Percentiles rank a stretch among this genome's conserved stretches.
These are phyloP conservation scores for Hanseniaspora meyeri DNA, from an alignment of 805 yeast species.

Conservation along the genomic window DNA sequence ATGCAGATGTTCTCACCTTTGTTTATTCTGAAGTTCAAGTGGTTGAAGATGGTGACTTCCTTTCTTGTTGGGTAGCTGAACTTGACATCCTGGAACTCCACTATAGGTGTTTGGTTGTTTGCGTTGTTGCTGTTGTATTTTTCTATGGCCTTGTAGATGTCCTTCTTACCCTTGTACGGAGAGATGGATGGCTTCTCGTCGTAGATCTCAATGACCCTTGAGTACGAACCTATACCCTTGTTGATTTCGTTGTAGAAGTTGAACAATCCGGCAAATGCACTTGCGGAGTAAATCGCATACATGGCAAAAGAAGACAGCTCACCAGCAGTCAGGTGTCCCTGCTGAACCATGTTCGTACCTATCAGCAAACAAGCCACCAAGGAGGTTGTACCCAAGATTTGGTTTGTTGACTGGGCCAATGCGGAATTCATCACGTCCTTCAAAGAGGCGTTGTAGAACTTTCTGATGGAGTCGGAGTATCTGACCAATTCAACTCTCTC, in stretches of 20 bases:
- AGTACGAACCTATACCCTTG: slow-evolving; percentile 96
- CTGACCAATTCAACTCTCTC: slow-evolving; percentile 65
- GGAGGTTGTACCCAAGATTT: slow-evolving; percentile 71
- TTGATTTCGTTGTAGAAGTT: slow-evolving; percentile 85
- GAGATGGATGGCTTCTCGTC: slow-evolving; percentile 64
- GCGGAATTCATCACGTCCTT: slow-evolving; percentile 73
- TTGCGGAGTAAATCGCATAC: slow-evolving; percentile 89
- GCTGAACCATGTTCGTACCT: slow-evolving; percentile 71
- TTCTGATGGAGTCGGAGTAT: slow-evolving; percentile 59
- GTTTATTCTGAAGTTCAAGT: slow-evolving; percentile 46
- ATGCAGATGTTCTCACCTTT: slow-evolving; percentile 85
- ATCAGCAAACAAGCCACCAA: slow-evolving; percentile 62
- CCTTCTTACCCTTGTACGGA: slow-evolving; percentile 47
- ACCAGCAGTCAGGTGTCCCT: slow-evolving; percentile 70
- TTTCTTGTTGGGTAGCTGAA: slow-evolving; percentile 81
- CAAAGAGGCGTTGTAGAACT: slow-evolving; percentile 54
- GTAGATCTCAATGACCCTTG: slow-evolving; percentile 74
- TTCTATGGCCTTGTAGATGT: slow-evolving; percentile 22
- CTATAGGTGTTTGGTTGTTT: slow-evolving; percentile 25
- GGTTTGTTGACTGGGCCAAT: slow-evolving; percentile 63
- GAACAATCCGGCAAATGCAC: slow-evolving; percentile 83
- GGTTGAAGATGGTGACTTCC: slow-evolving; percentile 50
- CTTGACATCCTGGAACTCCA: slow-evolving; percentile 48
- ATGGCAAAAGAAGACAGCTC: slow-evolving; percentile 85
- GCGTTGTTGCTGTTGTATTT: slow-evolving; percentile 19